These are phyloP conservation scores for Verticillium zaregamsianum DNA, from an alignment of 2,329 filamentous ascomycete species.

Conservation along the genomic window DNA sequence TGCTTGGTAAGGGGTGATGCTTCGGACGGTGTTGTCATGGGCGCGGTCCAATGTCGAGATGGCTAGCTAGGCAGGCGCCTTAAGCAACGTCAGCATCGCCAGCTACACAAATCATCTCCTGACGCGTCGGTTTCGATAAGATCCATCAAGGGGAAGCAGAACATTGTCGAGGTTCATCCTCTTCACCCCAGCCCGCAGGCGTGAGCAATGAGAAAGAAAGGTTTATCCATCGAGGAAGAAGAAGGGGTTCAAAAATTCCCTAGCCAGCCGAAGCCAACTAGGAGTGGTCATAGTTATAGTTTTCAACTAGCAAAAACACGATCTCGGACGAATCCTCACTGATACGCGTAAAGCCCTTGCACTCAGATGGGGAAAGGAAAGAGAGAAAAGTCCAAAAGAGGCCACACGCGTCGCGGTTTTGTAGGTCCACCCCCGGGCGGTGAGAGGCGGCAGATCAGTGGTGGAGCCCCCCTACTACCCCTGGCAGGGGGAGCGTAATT, in stretches of 20 bases:
- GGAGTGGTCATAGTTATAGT: slow-evolving; percentile 75
- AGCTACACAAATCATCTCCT: too few relatives aligned
- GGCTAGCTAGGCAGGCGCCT: too few relatives aligned
- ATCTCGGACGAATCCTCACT: slow-evolving; percentile 86
- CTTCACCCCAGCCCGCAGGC: neutral
- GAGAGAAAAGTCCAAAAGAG: slow-evolving; percentile 17
- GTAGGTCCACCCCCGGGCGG: slow-evolving; percentile 5
- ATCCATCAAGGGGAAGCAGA: too few relatives aligned
- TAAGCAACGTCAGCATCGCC: too few relatives aligned
- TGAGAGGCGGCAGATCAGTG: slow-evolving; percentile 5
- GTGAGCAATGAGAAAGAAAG: neutral
- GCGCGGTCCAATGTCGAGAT: too few relatives aligned
- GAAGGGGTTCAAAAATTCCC: slow-evolving; percentile 72
- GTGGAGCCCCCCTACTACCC: neutral
- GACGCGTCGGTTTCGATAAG: too few relatives aligned
- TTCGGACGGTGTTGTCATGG: too few relatives aligned
- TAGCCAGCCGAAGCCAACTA: slow-evolving; percentile 63
- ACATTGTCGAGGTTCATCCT: neutral
- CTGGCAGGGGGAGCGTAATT: neutral
- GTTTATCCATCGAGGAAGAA: slow-evolving; percentile 4
- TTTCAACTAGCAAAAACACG: slow-evolving; percentile 89
- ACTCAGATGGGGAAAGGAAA: slow-evolving; percentile 54
- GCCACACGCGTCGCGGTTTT: slow-evolving; percentile 5
- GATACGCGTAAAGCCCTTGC: slow-evolving; percentile 77
- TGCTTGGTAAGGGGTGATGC: too few relatives aligned